Conservation (phyloP, 768 basidiomycete genomes). For the Pleurotus ostreatus region DNA sequence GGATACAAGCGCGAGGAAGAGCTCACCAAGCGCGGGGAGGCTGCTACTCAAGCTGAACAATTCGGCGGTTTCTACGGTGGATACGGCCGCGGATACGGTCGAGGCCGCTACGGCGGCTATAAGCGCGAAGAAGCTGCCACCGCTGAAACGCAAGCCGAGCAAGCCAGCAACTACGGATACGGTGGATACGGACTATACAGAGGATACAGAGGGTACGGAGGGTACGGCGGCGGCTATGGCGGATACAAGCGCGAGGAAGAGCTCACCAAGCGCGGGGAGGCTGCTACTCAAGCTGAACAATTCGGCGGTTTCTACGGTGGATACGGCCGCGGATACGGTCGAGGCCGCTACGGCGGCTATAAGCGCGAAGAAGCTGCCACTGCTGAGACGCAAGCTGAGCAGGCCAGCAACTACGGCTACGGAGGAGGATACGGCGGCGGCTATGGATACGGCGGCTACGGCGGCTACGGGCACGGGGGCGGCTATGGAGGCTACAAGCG, state of each 20-base stretch:
- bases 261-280: not conserved
- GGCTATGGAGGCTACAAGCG: not conserved
- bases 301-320: not conserved
- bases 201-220: not conserved
- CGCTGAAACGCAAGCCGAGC: not conserved
- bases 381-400: not conserved
- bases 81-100: not conserved
- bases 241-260: slow-evolving; percentile 5
- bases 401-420: not conserved
- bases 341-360: not conserved
- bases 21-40: not conserved
- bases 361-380: slow-evolving; percentile 7
- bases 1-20: slow-evolving; percentile 5
- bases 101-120: not conserved
- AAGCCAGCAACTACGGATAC: not conserved
- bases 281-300: not conserved
- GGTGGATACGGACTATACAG: not conserved
- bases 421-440: not conserved
- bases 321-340: not conserved
- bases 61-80: not conserved
- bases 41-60: not conserved
- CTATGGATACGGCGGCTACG: not conserved
- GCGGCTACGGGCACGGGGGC: not conserved
- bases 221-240: not conserved
- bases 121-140: slow-evolving; percentile 7